Conservation (phyloP, 2,329 filamentous ascomycete species). For the Talaromyces atroroseus region DNA sequence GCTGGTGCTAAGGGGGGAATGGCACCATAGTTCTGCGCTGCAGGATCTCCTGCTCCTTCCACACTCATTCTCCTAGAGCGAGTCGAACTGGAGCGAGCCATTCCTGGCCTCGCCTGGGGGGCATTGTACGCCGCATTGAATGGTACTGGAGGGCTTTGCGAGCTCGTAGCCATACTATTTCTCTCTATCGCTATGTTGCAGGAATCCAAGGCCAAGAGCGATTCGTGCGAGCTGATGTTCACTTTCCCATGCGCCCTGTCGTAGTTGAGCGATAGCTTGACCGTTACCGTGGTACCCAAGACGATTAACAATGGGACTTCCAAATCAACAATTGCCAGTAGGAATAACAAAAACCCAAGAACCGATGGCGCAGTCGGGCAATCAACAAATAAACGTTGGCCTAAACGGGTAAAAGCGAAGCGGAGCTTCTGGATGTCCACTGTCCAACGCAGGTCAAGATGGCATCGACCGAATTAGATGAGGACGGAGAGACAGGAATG, state of each 20-base stretch:
- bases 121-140: slow-evolving; percentile 1
- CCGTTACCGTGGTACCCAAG: background rate
- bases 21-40: slow-evolving; percentile 8
- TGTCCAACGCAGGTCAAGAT: background rate
- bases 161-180: slow-evolving; percentile 8
- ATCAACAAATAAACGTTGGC: background rate
- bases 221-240: background rate
- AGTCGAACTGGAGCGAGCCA: slow-evolving; percentile 3
- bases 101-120: background rate
- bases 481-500: background rate
- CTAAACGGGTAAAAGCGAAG: slow-evolving; percentile 15
- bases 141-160: slow-evolving; percentile 4
- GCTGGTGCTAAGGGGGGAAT: slow-evolving; percentile 12
- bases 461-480: background rate
- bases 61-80: slow-evolving; percentile 5
- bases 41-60: slow-evolving; percentile 4
- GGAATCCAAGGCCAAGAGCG: no score
- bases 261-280: background rate
- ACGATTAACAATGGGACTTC: background rate
- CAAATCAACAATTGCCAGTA: background rate
- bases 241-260: background rate
- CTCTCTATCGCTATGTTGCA: background rate
- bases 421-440: background rate
- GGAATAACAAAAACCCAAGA: background rate
- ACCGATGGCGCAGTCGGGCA: background rate